These are phyloP conservation scores for Venturia nashicola DNA, from an alignment of 2,329 filamentous ascomycete species.

Conservation along the genomic window DNA sequence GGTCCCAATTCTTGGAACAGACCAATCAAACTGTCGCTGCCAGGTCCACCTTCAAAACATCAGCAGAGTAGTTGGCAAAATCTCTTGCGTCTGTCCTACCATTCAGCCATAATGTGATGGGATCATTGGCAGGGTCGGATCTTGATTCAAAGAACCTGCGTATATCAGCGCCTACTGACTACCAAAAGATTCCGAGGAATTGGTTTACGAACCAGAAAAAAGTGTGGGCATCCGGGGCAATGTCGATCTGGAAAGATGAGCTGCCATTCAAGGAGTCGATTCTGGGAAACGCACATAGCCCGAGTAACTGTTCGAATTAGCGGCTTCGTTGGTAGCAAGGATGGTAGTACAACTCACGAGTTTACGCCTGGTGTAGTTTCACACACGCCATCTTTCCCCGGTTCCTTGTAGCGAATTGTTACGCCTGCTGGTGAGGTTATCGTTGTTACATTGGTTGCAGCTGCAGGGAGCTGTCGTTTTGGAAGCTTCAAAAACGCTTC, in stretches of 20 bases:
- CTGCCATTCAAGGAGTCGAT: constrained; percentile 26
- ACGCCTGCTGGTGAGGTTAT: constrained; percentile 33
- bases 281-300: constrained; percentile 19
- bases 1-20: constrained; percentile 23
- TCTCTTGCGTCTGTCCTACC: constrained; percentile 40
- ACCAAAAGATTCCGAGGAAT: background rate
- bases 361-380: constrained; percentile 41
- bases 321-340: background rate
- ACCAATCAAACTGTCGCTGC: background rate
- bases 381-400: constrained; percentile 34
- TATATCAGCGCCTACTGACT: background rate
- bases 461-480: constrained; percentile 19
- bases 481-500: background rate
- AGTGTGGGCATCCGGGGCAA: constrained; percentile 23
- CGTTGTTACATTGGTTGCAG: constrained; percentile 31
- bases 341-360: constrained; percentile 14
- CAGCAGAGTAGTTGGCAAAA: constrained; percentile 15
- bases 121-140: constrained; percentile 32
- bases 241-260: constrained; percentile 14
- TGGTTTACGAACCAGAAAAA: constrained; percentile 30
- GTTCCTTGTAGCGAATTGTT: constrained; percentile 38
- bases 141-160: constrained; percentile 34
- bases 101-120: constrained; percentile 41
- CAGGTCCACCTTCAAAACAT: constrained; percentile 37
- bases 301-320: background rate